Evolutionary conservation across 306 rosid genomes (phyloP), one percentile per base, ranked within the genome.

Genomic region (Lithocarpus polystachyus): DNA sequence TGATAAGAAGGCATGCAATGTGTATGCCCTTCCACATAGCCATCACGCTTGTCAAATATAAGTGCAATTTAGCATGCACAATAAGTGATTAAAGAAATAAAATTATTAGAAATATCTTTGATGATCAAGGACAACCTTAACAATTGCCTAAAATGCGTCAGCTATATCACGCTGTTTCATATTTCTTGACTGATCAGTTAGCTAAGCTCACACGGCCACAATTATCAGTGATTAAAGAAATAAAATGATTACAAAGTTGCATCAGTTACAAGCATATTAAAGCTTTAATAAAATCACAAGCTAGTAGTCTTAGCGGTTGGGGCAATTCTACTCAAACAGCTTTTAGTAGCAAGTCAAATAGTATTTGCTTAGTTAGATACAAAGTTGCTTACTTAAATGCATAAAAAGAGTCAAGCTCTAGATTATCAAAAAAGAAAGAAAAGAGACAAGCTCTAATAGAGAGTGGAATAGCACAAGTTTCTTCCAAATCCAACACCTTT

Each of bases 251-350:
- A 68, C 83, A 82, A 86, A 84, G 84, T 79, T 81, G 79, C 82
- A 77, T 80, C 80, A 57, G 77, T 77, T 84, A 79, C 71, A 84
- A 84, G 83, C 78, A 77, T 86, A 68, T 75, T 64, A 60, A 79
- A 1, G 77, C 90, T 81, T 82, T 91, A 82, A 79, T 79, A 77
- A 87, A 83, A 72, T 82, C 82, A 72, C 75, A 84, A 82, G 81
- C 71, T 77, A 86, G 57, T 59, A 51, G 56, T 82, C 87, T 69
- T 83, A 80, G 85, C 80, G 72, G 88, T 81, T 81, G 86, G 72
- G 81, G 28, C 77, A 69, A 37, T 79, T 51, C 75, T 17, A 72
- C 81, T 75, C 73, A 81, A 81, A 88, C 71, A 67, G 85, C 62
- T 55, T 80, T 81, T 61, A 51, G 37, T 57, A 74, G 75, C 68